These are phyloP conservation scores for Xylaria cubensis DNA, from an alignment of 495 filamentous ascomycete species.

Conservation along the genomic window DNA sequence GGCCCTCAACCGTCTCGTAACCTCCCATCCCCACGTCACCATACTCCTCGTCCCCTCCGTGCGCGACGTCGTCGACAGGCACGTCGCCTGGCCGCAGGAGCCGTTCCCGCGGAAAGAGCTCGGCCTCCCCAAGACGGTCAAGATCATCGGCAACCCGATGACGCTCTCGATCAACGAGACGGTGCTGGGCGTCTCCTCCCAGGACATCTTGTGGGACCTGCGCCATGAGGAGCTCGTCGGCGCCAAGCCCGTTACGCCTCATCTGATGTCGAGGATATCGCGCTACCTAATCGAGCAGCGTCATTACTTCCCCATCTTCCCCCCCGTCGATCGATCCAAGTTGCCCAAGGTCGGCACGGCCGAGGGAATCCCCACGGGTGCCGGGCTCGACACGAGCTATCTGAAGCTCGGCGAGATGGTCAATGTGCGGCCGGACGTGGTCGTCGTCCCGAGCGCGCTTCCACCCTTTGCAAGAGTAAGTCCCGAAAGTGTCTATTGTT, in stretches of 20 bases:
- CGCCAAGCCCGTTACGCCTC: slow-evolving; percentile 57
- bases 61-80: slow-evolving; percentile 81
- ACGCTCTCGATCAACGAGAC: slow-evolving; percentile 85
- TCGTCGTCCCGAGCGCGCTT: slow-evolving; percentile 83
- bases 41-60: slow-evolving; percentile 85
- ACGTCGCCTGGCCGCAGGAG: slow-evolving; percentile 93
- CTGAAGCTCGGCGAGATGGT: slow-evolving; percentile 90
- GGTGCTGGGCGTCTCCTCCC: slow-evolving; percentile 76
- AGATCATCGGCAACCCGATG: slow-evolving; percentile 86
- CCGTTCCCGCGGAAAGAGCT: slow-evolving; percentile 72
- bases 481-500: neutral
- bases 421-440: slow-evolving; percentile 80
- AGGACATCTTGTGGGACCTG: slow-evolving; percentile 83
- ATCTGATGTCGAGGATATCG: slow-evolving; percentile 69
- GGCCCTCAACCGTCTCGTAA: slow-evolving; percentile 67
- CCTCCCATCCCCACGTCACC: slow-evolving; percentile 73
- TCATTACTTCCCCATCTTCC: slow-evolving; percentile 89
- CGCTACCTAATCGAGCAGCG: slow-evolving; percentile 84
- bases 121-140: slow-evolving; percentile 72
- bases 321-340: slow-evolving; percentile 69
- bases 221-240: slow-evolving; percentile 74
- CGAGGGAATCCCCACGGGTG: slow-evolving; percentile 69
- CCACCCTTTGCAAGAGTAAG: slow-evolving; percentile 86
- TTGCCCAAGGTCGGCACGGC: slow-evolving; percentile 67
- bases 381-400: slow-evolving; percentile 80